Evolutionary conservation across 345 rosid genomes (phyloP).

Genomic region (Anacardium occidentale): DNA sequence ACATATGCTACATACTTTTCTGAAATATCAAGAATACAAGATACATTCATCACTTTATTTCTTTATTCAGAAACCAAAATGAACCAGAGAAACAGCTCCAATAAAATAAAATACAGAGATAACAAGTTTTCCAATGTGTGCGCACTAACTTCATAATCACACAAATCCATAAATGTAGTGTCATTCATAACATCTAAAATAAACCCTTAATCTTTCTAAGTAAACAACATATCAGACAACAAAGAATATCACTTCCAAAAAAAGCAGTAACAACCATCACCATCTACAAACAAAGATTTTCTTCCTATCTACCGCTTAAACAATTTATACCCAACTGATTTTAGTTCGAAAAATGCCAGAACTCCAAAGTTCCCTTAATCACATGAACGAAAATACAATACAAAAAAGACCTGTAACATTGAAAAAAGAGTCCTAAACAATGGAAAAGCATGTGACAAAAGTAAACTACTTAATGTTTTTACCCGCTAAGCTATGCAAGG

Average conservation of each 20-base stretch:
- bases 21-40: conserved; percentile 36
- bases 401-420: not conserved
- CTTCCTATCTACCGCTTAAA: not conserved
- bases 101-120: not conserved
- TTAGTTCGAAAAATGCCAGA: not conserved
- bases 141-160: not conserved
- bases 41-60: conserved; percentile 6
- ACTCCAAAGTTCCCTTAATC: not conserved
- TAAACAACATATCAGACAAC: not conserved
- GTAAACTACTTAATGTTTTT: conserved; percentile 12
- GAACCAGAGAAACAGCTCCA: conserved; percentile 8
- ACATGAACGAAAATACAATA: not conserved
- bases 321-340: not conserved
- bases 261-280: not conserved
- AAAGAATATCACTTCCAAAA: not conserved
- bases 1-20: conserved; percentile 73
- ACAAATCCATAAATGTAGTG: not conserved
- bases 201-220: not conserved
- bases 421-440: not conserved
- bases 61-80: conserved; percentile 2
- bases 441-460: not conserved
- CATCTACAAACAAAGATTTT: not conserved
- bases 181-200: not conserved
- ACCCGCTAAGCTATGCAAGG: conserved; percentile 89
- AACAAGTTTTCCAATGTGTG: not conserved